phyloP scores from a whole-genome alignment of 139 green algal species.

The Eudorina sp. region DNA sequence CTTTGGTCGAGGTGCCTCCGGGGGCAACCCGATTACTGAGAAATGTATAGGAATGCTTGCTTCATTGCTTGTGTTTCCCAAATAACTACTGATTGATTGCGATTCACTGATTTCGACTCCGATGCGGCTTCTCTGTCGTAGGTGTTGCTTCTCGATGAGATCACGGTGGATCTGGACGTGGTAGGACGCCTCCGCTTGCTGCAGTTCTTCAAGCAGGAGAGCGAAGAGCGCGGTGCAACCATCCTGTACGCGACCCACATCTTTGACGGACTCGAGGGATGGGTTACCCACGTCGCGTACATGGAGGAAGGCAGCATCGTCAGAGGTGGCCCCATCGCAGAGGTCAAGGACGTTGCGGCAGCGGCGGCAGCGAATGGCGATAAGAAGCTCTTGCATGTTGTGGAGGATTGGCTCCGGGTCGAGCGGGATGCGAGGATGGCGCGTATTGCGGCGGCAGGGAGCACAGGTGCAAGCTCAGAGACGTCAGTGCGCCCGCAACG shows the following conservation, averaged over 20 bases:
- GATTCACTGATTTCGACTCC: no score
- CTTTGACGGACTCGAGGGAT: slow-evolving; percentile 95
- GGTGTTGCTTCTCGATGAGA: slow-evolving; percentile 98
- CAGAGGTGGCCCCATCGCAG: slow-evolving; percentile 44
- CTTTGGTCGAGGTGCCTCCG: no score
- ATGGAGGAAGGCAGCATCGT: slow-evolving; percentile 81
- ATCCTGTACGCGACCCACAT: slow-evolving; percentile 99
- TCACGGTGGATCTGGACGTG: slow-evolving; percentile 99
- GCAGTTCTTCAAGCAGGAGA: slow-evolving; percentile 91
- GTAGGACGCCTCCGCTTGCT: slow-evolving; percentile 94
- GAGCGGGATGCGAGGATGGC: slow-evolving; percentile 68
- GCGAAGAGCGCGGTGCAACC: slow-evolving; percentile 80
- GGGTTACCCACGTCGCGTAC: slow-evolving; percentile 90
- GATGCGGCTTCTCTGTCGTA: no score
- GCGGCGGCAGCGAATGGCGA: slow-evolving; percentile 19
- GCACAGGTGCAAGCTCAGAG: background rate
- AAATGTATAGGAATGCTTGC: no score
- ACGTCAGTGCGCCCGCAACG: slow-evolving; percentile 56
- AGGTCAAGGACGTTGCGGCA: background rate
- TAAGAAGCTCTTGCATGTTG: slow-evolving; percentile 82
- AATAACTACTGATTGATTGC: no score
- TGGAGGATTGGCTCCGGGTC: slow-evolving; percentile 87
- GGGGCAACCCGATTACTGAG: no score
- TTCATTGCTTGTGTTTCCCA: no score
- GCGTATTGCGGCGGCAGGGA: background rate